Evolutionary conservation across 768 basidiomycete species (phyloP).

Genomic region (Cystobasidium ongulense): DNA sequence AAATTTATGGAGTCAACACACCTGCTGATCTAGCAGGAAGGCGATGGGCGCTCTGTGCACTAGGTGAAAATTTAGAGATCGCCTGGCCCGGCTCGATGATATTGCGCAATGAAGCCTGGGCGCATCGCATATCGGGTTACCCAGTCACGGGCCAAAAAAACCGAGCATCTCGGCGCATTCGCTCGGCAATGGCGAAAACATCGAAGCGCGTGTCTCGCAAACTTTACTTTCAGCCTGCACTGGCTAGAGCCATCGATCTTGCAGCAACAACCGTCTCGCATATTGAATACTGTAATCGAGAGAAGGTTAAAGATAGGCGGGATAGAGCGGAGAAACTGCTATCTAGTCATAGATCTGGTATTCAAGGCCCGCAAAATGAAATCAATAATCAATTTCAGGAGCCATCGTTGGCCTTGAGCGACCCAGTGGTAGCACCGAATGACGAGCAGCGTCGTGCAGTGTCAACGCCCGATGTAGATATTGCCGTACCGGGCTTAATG

Average conservation of each 20-base stretch:
- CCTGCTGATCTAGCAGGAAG: background rate
- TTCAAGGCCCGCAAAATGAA: background rate
- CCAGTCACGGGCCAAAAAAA: background rate
- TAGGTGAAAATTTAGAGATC: constrained; percentile 14
- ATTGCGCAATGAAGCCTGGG: background rate
- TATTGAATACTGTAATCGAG: constrained; percentile 66
- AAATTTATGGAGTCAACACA: background rate
- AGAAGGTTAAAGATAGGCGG: constrained; percentile 62
- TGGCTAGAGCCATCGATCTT: background rate
- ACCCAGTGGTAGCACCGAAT: too few relatives aligned
- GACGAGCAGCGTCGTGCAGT: background rate
- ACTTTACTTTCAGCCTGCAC: background rate
- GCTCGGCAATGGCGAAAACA: background rate
- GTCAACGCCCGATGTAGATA: too few relatives aligned
- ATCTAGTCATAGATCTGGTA: background rate
- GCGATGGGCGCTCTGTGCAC: background rate
- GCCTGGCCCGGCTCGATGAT: constrained; percentile 23
- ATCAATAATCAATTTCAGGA: background rate
- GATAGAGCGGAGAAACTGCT: constrained; percentile 61
- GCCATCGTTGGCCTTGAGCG: background rate
- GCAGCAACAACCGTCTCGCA: constrained; percentile 49
- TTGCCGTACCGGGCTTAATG: too few relatives aligned
- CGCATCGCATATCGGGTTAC: background rate
- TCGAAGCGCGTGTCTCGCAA: background rate
- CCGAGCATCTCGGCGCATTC: background rate